Base-by-base conservation (phyloP, 345 rosid genomes). In the Acer campestre region DNA sequence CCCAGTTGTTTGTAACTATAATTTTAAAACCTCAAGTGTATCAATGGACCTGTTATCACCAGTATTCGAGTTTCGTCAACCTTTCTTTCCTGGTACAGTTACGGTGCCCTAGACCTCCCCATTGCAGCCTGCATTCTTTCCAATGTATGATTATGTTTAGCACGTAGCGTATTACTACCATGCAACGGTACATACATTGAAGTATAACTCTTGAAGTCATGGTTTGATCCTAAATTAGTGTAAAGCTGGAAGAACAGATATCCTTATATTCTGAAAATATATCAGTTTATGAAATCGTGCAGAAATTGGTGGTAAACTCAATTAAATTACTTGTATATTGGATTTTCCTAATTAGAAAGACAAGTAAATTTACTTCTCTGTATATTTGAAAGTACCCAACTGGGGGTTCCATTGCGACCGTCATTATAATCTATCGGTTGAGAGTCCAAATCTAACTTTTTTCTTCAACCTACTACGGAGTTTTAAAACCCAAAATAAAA, bases 1-100 rank as follows among this genome's bases (percentile, higher is more conserved):
- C 75, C 31, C 22, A 68, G 14, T 67, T 74, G 25, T 77, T 79
- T 69, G 73, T 65, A 77, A 20, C 68, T 77, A 64, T 75, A 66
- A 35, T 22, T 1, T 70, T 70, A 48, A n/a, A 65, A 58, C 65
- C 78, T 51, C 74, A 25, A 14, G 14, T 72, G 78, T 70, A 67
- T 40, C 69, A 56, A 65, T 9, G 55, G 29, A 67, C 22, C 63
- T 20, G 22, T 22, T 35, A 9, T 55, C 63, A 42, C 46, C 55
- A 22, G 49, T 55, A 38, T 67, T 66, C 38, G 64, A 55, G 65
- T 42, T 31, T 20, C 1, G n/a, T 67, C 55, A 2, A 10, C 38
- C 10, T 7, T 16, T 35, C 8, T 48, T 6, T 73, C 68, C 61
- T 35, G 38, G 40, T 62, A 23, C 59, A 18, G 69, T 71, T 56